Base-by-base conservation (phyloP, 2,329 filamentous ascomycete genomes). In the Pseudogymnoascus sp. region DNA sequence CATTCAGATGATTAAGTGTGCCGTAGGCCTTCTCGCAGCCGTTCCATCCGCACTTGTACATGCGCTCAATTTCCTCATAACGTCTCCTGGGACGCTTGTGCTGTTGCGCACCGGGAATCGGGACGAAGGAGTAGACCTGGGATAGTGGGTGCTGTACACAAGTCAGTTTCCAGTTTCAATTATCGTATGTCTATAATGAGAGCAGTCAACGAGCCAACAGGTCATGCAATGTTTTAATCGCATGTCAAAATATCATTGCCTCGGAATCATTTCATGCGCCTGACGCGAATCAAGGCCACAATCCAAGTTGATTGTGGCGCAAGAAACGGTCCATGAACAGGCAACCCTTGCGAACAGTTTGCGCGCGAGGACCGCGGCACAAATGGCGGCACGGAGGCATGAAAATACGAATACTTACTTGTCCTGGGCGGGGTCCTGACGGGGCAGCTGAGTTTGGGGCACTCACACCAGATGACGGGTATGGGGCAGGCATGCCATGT, bases 41-140 rank as follows among this genome's bases (percentile, higher is more conserved):
- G 68, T 97, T 93, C 91, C 92, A 97, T 26, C 93, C 95, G 73
- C 95, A 99, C 77, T 97, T 97, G 81, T 99, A 97, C 95, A 99
- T 97, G 73, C 95, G 88, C 80, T 99, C 95, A 70, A 99, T 99
- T 75, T 99, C 95, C 77, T 99, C 95, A 72, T 97, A 99, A 62
- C 95, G 86, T 71, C 95, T 83, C 67, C 95, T 86, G 11, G 95
- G 95, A 64, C 95, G 86, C 80, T 99, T 99, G 76, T 97, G 93
- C 75, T 99, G 95, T 74, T 97, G 93, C 11, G 93, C 91, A 67
- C 95, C 95, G 1, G 95, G 95, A 71, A 97, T 97, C 0, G 95
- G 93, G 33, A 97, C 95, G 73, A 99, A 97, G 0, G 93, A 97
- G 75, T 97, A 97, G 42, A 99, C 93, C 83, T 97, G 83, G n/a